phyloP scores from a whole-genome alignment of 495 filamentous ascomycete genomes.

The Entonaema liquescens region DNA sequence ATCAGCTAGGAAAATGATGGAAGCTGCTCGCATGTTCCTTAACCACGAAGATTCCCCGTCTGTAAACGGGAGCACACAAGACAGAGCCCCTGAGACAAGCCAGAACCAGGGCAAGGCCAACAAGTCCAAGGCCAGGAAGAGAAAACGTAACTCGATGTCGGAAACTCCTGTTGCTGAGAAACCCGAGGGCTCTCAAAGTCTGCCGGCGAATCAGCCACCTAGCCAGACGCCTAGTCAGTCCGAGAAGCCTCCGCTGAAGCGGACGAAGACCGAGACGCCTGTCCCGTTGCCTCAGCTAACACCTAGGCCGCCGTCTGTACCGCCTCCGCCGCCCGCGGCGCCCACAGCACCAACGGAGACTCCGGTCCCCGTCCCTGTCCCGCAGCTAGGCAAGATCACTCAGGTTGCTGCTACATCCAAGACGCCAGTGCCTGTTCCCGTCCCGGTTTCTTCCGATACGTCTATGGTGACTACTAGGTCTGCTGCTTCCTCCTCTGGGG shows the following conservation, averaged over 20 bases:
- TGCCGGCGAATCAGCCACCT: slow-evolving; percentile 20
- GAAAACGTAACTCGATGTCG: slow-evolving; percentile 61
- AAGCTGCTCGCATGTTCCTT: slow-evolving; percentile 63
- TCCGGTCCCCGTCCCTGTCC: slow-evolving; percentile 62
- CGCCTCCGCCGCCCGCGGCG: slow-evolving; percentile 29
- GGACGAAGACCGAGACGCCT: slow-evolving; percentile 65
- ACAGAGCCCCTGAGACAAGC: slow-evolving; percentile 31
- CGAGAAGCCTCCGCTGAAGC: slow-evolving; percentile 57
- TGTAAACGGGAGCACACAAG: slow-evolving; percentile 37
- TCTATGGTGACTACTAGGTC: slow-evolving; percentile 44
- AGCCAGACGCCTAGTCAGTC: slow-evolving; percentile 35
- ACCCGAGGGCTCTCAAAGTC: slow-evolving; percentile 43
- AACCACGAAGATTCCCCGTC: slow-evolving; percentile 45
- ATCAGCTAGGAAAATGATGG: slow-evolving; percentile 64
- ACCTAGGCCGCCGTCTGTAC: slow-evolving; percentile 43
- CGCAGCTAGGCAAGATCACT: slow-evolving; percentile 57
- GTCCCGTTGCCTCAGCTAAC: slow-evolving; percentile 57
- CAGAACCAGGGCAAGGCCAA: slow-evolving; percentile 38
- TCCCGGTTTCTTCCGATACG: slow-evolving; percentile 41
- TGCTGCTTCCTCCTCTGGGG: slow-evolving; percentile 42
- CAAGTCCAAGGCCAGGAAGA: slow-evolving; percentile 56
- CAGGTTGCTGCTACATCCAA: slow-evolving; percentile 56
- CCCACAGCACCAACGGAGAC: slow-evolving; percentile 52
- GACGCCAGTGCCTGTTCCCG: slow-evolving; percentile 54
- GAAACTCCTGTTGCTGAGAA: slow-evolving; percentile 55